Conservation (phyloP, 2,329 filamentous ascomycete genomes). For the Tolypocladium capitatum region DNA sequence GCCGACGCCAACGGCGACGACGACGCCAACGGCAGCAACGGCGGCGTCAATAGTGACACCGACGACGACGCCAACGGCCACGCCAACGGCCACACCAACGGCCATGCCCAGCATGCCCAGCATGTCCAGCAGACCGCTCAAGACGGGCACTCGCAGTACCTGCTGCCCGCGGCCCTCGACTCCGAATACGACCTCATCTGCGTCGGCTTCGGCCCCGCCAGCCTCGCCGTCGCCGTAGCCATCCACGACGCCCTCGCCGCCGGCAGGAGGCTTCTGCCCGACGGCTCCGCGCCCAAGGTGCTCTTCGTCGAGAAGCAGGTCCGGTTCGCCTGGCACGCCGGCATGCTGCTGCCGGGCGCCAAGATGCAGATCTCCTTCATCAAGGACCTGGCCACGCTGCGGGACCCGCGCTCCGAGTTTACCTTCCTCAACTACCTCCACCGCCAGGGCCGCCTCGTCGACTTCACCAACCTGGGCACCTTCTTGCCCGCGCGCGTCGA, state of each 20-base stretch:
- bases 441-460: conserved; percentile 63
- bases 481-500: conserved; percentile 78
- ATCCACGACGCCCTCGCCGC: conserved; percentile 63
- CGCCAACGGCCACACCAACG: conserved; percentile 9
- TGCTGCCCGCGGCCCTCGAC: conserved; percentile 40
- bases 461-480: conserved; percentile 83
- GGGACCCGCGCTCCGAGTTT: conserved; percentile 80
- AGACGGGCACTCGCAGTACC: conserved; percentile 12
- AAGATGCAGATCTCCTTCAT: conserved; percentile 98
- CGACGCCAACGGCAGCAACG: neutral
- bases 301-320: conserved; percentile 79
- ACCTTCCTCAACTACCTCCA: conserved; percentile 95
- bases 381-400: conserved; percentile 84
- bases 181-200: conserved; percentile 76
- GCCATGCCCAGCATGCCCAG: conserved; percentile 8
- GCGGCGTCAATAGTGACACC: too few species aligned
- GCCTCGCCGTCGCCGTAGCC: conserved; percentile 77
- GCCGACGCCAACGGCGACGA: conserved; percentile 1
- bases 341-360: conserved; percentile 85
- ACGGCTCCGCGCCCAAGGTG: conserved; percentile 48
- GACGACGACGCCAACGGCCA: conserved; percentile 3
- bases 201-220: conserved; percentile 86
- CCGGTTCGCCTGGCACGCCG: conserved; percentile 81
- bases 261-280: conserved; percentile 27
- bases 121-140: conserved; percentile 11